Percentiles rank a stretch among this genome's conserved stretches.
phyloP scores from a whole-genome alignment of 1,139 yeast genomes.

The Kurtzmaniella quercitrusa region DNA sequence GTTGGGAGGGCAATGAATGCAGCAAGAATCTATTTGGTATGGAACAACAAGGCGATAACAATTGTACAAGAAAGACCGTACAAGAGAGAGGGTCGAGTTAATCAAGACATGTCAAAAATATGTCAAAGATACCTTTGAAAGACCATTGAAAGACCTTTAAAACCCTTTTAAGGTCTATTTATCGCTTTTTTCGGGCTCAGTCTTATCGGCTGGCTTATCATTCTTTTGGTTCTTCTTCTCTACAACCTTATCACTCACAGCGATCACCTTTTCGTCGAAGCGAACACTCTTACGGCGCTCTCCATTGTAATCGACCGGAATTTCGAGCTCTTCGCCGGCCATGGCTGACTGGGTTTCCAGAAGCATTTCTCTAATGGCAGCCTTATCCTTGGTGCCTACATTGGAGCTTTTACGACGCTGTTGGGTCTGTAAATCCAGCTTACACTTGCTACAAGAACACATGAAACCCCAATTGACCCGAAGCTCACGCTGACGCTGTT shows the following conservation, averaged over 20 bases:
- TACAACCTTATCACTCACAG: slow-evolving; percentile 21
- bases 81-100: too few species aligned
- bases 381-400: slow-evolving; percentile 19
- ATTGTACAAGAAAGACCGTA: too few species aligned
- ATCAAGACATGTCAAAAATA: too few species aligned
- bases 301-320: slow-evolving; percentile 34
- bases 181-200: neutral
- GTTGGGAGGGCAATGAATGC: too few species aligned
- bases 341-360: slow-evolving; percentile 27
- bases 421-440: slow-evolving; percentile 45
- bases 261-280: slow-evolving; percentile 60
- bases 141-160: too few species aligned
- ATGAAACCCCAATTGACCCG: slow-evolving; percentile 81
- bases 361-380: slow-evolving; percentile 47
- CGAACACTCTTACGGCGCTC: slow-evolving; percentile 70
- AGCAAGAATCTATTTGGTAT: neutral
- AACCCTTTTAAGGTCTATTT: neutral
- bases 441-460: slow-evolving; percentile 69
- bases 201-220: neutral
- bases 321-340: slow-evolving; percentile 45
- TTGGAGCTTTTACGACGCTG: slow-evolving; percentile 34
- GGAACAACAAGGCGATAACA: neutral
- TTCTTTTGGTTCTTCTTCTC: neutral
- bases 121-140: too few species aligned
- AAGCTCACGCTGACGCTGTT: slow-evolving; percentile 61